Evolutionary conservation across 2,329 filamentous ascomycete genomes (phyloP).

Genomic region (Fusarium pininemorale): DNA sequence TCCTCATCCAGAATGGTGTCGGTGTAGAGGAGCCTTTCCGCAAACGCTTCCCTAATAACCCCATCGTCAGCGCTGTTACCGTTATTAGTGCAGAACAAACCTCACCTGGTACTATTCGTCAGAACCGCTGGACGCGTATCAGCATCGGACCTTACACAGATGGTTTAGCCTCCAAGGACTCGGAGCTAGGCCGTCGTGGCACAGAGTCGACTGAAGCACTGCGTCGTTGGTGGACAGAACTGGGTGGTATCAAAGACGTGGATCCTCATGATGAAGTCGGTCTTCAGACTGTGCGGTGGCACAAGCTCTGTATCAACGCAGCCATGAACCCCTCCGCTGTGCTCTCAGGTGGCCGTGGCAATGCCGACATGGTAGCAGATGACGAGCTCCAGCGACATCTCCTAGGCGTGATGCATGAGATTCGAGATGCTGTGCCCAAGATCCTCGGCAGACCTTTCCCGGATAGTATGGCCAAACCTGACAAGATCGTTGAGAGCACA

Average conservation of each 20-base stretch:
- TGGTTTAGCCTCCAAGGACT: slow-evolving; percentile 52
- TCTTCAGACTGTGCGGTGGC: slow-evolving; percentile 76
- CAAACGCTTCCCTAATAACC: slow-evolving; percentile 66
- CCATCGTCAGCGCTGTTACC: slow-evolving; percentile 74
- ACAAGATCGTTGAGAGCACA: slow-evolving; percentile 70
- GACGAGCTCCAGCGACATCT: slow-evolving; percentile 70
- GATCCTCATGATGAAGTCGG: slow-evolving; percentile 71
- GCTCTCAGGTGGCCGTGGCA: slow-evolving; percentile 70
- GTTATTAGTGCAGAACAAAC: slow-evolving; percentile 75
- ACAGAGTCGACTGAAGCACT: slow-evolving; percentile 58
- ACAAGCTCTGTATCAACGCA: slow-evolving; percentile 80
- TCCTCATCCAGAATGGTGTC: slow-evolving; percentile 76
- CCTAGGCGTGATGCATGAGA: slow-evolving; percentile 74
- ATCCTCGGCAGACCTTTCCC: slow-evolving; percentile 71
- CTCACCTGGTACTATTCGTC: slow-evolving; percentile 68
- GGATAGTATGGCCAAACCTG: slow-evolving; percentile 65
- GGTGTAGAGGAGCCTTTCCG: slow-evolving; percentile 75
- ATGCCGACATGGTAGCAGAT: slow-evolving; percentile 72
- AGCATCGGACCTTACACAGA: slow-evolving; percentile 73
- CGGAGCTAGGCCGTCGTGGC: slow-evolving; percentile 48
- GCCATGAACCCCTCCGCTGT: slow-evolving; percentile 79
- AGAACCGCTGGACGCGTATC: slow-evolving; percentile 79
- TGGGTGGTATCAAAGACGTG: slow-evolving; percentile 72
- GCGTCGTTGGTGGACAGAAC: slow-evolving; percentile 60
- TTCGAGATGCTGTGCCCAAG: slow-evolving; percentile 69